A percentile compares a stretch with the other conserved stretches of the same genome.
phyloP scores from a whole-genome alignment of 1,139 yeast genomes.

The Pichia sp. region DNA sequence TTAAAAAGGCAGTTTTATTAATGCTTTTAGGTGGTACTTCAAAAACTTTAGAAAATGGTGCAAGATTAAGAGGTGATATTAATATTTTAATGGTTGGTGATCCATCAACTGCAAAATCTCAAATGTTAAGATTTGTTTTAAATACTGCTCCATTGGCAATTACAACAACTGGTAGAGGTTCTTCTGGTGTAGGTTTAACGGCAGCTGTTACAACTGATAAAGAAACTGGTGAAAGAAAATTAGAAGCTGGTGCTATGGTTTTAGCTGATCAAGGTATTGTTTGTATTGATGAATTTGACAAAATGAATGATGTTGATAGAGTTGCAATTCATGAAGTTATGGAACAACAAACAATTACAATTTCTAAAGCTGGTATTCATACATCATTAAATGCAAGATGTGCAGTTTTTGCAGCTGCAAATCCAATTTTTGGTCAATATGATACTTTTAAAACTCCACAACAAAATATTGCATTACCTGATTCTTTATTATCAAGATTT shows the following conservation, averaged over 20 bases:
- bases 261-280: conserved; percentile 96
- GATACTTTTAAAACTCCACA: conserved; percentile 96
- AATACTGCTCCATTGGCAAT: conserved; percentile 94
- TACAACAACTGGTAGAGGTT: conserved; percentile 98
- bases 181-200: conserved; percentile 98
- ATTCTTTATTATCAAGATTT: conserved; percentile 91
- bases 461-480: conserved; percentile 93
- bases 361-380: conserved; percentile 97
- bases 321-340: conserved; percentile 99
- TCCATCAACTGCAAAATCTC: conserved; percentile 97
- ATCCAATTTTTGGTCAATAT: conserved; percentile 95
- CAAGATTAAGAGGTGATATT: conserved; percentile 97
- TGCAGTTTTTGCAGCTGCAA: conserved; percentile 97
- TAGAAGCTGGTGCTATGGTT: conserved; percentile 99
- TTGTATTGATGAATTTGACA: conserved; percentile 97
- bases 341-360: conserved; percentile 99
- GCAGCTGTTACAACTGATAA: conserved; percentile 97
- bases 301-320: conserved; percentile 93
- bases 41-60: conserved; percentile 88
- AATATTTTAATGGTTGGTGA: conserved; percentile 96
- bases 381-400: conserved; percentile 95
- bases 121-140: conserved; percentile 84
- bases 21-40: conserved; percentile 94
- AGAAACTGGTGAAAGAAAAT: conserved; percentile 93
- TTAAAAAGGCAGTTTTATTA: conserved; percentile 83